Evolutionary conservation across 768 basidiomycete species (phyloP).

Genomic region (Lyophyllum semitale): DNA sequence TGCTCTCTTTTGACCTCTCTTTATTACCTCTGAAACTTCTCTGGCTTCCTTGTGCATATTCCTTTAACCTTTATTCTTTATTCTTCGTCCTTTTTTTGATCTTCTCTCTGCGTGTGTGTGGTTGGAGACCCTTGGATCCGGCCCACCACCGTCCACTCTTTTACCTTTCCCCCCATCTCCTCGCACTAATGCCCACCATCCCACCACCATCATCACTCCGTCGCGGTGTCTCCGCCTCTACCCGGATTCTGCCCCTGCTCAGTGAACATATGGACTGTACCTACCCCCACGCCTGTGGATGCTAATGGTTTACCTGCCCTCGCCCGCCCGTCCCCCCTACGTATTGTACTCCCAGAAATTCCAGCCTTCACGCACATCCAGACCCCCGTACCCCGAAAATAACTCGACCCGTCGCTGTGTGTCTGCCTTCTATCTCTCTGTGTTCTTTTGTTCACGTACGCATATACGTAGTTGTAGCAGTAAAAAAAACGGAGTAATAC

Average conservation of each 20-base stretch:
- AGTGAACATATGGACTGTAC: not conserved
- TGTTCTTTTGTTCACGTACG: constrained; percentile 13
- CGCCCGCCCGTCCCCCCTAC: not conserved
- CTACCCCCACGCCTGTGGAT: not conserved
- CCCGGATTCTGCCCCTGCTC: not conserved
- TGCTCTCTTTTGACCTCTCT: constrained; percentile 34
- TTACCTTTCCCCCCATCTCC: not conserved
- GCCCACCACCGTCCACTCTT: constrained; percentile 22
- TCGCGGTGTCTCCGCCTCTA: not conserved
- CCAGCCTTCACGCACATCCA: not conserved
- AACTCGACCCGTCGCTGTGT: not conserved
- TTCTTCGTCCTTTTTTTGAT: constrained; percentile 14
- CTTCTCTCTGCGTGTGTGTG: constrained; percentile 7
- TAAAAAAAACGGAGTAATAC: constrained; percentile 19
- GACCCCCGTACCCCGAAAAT: not conserved
- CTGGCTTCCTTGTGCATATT: constrained; percentile 22
- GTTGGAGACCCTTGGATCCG: not conserved
- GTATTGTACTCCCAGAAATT: not conserved
- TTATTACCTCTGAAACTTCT: constrained; percentile 30
- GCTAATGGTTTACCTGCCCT: not conserved
- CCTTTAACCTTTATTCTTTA: constrained; percentile 14
- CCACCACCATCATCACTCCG: not conserved
- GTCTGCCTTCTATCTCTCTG: constrained; percentile 6
- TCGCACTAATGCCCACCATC: constrained; percentile 6
- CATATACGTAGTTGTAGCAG: constrained; percentile 15